These are phyloP conservation scores for Funneliformis caledonium DNA, from an alignment of 371 early-diverging fungal genomes.

Conservation along the genomic window DNA sequence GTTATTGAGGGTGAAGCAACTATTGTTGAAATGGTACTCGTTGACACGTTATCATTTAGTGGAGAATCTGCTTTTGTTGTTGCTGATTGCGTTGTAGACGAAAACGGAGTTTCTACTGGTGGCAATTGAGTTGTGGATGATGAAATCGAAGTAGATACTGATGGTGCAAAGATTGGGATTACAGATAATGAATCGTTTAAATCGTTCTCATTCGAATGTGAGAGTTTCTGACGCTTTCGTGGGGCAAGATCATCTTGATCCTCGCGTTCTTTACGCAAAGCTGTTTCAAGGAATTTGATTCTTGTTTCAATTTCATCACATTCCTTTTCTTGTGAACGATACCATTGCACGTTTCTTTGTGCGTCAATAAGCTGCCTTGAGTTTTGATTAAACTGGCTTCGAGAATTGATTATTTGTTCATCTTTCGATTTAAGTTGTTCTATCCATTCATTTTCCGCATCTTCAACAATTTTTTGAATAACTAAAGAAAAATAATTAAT, in stretches of 20 bases:
- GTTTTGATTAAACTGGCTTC: neutral
- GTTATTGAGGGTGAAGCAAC: neutral
- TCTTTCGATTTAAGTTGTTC: slow-evolving; percentile 32
- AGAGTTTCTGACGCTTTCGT: slow-evolving; percentile 4
- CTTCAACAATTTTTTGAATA: slow-evolving; percentile 34
- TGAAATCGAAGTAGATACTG: neutral
- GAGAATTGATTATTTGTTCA: neutral
- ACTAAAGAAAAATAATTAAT: neutral
- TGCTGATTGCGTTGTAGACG: neutral
- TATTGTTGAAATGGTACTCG: neutral
- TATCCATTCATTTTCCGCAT: slow-evolving; percentile 35
- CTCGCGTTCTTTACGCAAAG: neutral
- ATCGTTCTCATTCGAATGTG: neutral
- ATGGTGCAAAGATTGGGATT: neutral
- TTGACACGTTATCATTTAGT: neutral
- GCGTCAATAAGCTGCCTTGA: slow-evolving; percentile 4
- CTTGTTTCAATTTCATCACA: slow-evolving; percentile 12
- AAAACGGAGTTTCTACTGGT: neutral
- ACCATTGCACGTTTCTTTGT: slow-evolving; percentile 1
- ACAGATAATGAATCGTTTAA: neutral
- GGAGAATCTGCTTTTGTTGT: neutral
- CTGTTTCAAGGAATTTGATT: slow-evolving; percentile 26
- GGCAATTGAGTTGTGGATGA: neutral
- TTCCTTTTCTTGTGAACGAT: slow-evolving; percentile 32
- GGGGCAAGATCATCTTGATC: slow-evolving; percentile 12